Evolutionary conservation across 306 rosid genomes (phyloP), one percentile per base, ranked within the genome.

Genomic region (Cotoneaster glaucophyllus): DNA sequence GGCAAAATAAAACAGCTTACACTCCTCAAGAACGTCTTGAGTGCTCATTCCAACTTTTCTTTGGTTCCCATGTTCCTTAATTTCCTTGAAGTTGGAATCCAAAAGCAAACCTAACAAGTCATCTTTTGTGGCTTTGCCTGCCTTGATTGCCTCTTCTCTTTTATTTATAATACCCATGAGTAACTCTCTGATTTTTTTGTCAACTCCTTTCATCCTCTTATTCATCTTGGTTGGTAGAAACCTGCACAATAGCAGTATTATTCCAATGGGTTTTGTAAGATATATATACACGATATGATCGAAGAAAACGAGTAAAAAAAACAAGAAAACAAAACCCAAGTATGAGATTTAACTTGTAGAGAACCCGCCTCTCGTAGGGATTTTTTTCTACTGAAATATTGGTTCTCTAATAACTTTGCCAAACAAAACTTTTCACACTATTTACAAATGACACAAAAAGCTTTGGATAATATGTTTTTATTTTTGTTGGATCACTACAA

Each of bases 1-100:
- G 11, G 86, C 90, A 45, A 88, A 34, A 81, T 84, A 88, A 75
- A 88, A 86, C n/a, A 71, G 15, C 45, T 86, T 86, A 79, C 89
- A 90, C 70, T 90, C 92, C 12, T 78, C 82, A 0, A 86, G 76
- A 5, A 90, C 87, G 4, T 90, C 90, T 18, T 86, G 48, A 41
- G 71, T 52, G 14, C 57, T 84, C 86, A 89, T 76, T 22, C 91
- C 90, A 43, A 37, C 64, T 11, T 77, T 78, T 73, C 82, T 89
- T 2, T 34, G 65, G 71, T 77, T 69, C 61, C 87, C 87, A 6
- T 84, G 78, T 69, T 84, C 77, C 67, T 58, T 7, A 52, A 87
- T 79, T 77, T 87, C 91, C 29, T 54, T 82, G 3, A 56, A 66
- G 71, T 87, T 89, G 5, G 91, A 84, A 18, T 82, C 92, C 45